Evolutionary conservation across 768 basidiomycete species (phyloP), one percentile per base, ranked within the genome.

Genomic region (Lentinula aciculospora): DNA sequence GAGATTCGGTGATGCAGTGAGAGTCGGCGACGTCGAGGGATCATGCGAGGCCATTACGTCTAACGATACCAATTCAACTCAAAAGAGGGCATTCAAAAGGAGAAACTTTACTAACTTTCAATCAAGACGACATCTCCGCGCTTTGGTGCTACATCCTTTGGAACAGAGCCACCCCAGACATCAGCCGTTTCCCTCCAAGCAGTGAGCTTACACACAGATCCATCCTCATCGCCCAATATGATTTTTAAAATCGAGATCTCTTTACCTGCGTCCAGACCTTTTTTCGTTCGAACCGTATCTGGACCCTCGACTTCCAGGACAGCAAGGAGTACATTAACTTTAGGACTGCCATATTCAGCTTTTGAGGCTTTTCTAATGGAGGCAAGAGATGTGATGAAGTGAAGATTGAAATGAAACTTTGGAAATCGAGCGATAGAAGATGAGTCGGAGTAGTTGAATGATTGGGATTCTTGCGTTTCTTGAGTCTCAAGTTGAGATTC

Each of bases 161-260:
- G 72, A 36, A 69, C 58, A 1, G 76, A 78, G 23, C 76, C 76
- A 28, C 85, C 87, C 90, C 89, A 92, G 0, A 69, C 68, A 44
- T 91, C 86, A 10, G 91, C 91, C 3, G 80, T 72, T 46, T 91
- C 85, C 56, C 89, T 74, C 91, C 91, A 93, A 12, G 85, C 89
- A 3, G 86, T 87, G 17, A 92, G 67, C 69, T 85, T 89, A 64
- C 82, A 82, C 6, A 92, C 77, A 1, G 70, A 76, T 1, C 86
- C 85, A 28, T 80, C 80, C 54, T 90, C 88, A 63, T 92, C 88
- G 9, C 87, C 86, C 25, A 92, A 68, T 47, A 92, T 81, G 64
- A 91, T 73, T 64, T 83, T 88, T 28, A 92, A 69, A 42, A 92
- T 66, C 0, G 79, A 80, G 0, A 90, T 81, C 59, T 88, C 81